These are phyloP conservation scores for Zygotorulaspora chibaensis DNA, from an alignment of 805 yeast species.

Conservation along the genomic window DNA sequence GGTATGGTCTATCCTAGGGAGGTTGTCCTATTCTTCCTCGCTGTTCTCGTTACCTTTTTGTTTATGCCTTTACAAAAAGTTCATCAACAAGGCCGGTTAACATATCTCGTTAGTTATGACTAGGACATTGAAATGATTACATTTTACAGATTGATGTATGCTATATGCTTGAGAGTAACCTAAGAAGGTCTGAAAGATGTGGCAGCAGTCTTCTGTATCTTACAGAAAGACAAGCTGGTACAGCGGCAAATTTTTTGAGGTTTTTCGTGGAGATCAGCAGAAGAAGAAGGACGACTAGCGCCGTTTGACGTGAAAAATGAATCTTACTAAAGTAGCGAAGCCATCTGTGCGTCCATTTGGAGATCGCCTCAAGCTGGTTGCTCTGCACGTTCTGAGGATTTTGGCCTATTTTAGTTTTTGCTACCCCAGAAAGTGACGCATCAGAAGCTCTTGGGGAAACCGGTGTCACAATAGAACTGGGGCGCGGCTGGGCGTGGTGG, in stretches of 20 bases:
- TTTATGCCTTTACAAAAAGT: not conserved
- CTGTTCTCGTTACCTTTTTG: not conserved
- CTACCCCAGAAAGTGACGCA: not conserved
- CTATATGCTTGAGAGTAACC: constrained; percentile 13
- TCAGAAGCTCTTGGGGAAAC: not conserved
- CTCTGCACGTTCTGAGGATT: not conserved
- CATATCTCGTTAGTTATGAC: not conserved
- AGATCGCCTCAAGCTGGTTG: constrained; percentile 1
- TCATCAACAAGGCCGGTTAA: constrained; percentile 7
- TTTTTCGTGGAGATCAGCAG: constrained; percentile 8
- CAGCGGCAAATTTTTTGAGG: constrained; percentile 2
- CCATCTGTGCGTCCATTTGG: constrained; percentile 6
- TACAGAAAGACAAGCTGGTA: constrained; percentile 4
- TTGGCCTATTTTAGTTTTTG: not conserved
- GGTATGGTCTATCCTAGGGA: not conserved
- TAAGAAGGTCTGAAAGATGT: constrained; percentile 8
- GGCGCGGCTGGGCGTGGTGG: not conserved
- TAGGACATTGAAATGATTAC: not conserved
- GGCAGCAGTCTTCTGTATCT: constrained; percentile 3
- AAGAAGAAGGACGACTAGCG: constrained; percentile 6
- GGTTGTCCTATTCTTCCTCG: not conserved
- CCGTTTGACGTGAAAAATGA: constrained; percentile 6
- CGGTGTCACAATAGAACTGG: not conserved
- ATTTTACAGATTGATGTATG: not conserved
- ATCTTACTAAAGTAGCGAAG: constrained; percentile 6